phyloP scores from a whole-genome alignment of 1,284 basidiomycete species.

The Pholiota adiposa region DNA sequence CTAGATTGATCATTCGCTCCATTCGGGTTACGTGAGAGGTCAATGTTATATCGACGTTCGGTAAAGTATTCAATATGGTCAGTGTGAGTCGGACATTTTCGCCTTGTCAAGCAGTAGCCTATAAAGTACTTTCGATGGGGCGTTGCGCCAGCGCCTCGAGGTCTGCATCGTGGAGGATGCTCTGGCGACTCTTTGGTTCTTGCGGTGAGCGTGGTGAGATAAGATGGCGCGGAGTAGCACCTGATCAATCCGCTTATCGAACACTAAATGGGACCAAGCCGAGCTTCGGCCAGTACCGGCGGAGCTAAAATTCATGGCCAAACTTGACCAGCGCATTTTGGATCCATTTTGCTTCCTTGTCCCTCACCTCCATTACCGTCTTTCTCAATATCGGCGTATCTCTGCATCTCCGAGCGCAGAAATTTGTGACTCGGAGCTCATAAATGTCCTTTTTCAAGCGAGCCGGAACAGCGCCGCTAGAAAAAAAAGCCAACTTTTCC shows the following conservation, averaged over 20 bases:
- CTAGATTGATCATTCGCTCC: constrained; percentile 7
- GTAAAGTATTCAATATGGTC: neutral
- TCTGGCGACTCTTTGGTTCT: constrained; percentile 7
- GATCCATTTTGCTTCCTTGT: neutral
- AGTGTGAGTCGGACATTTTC: neutral
- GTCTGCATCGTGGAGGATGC: constrained; percentile 12
- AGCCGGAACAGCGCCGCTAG: neutral
- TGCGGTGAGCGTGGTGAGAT: constrained; percentile 5
- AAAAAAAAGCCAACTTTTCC: neutral
- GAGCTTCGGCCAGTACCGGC: neutral
- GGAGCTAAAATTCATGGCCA: constrained; percentile 14
- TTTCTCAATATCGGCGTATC: neutral
- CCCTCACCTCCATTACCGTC: neutral
- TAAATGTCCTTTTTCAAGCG: neutral
- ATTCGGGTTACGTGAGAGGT: constrained; percentile 18
- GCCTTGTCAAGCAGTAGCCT: neutral
- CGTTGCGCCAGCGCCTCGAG: constrained; percentile 11
- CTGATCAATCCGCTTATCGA: constrained; percentile 20
- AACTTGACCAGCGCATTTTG: neutral
- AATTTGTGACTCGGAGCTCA: neutral
- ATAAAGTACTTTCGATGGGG: constrained; percentile 59
- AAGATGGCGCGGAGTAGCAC: constrained; percentile 3
- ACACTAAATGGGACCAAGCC: constrained; percentile 16
- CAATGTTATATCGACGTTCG: constrained; percentile 10
- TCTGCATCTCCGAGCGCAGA: neutral